Base-by-base conservation (phyloP, 1,284 basidiomycete species). In the Austroboletus niveus region DNA sequence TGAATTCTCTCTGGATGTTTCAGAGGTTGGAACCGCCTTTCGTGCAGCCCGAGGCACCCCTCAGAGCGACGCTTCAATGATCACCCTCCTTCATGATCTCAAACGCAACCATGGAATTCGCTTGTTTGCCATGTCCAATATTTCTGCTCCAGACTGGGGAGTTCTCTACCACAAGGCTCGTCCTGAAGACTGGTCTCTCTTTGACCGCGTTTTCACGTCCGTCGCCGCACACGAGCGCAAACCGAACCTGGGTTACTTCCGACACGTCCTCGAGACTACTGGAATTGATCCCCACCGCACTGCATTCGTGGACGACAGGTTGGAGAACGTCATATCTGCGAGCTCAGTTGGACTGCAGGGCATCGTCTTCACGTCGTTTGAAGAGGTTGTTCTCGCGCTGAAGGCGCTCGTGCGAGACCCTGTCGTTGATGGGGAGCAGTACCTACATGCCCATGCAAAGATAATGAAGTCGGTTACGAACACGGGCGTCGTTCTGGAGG, bases 61-160 rank as follows among this genome's bases (percentile, higher is more conserved):
- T 22, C 57, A 58, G 34, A 52, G 31, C 7, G 22, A 61, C 5
- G 24, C 38, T 24, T 49, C 48, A 17, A 62, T 61, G 57, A 2
- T 61, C 7, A 4, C 50, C 6, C 48, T 61, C 29, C 47, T 61
- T 11, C 60, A 51, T 3, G 52, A 62, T 4, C 58, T 61, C 38
- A 60, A 42, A 30, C 15, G 11, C 1, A 40, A 42, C 4, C 41
- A 1, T 1, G 35, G 45, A 29, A 52, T 62, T 27, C 44, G 22
- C 24, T 24, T 64, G 1, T 61, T 62, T 8, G 60, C 57, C 48
- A 64, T 62, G 62, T 61, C 59, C 27, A 61, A 64, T 29, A 54
- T 61, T 22, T 60, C 61, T 1, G 48, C 44, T 3, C 60, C 60
- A 1, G 60, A 64, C 36, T 64, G 60, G 62, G 58, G 62, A 9